A percentile compares a stretch with the other conserved stretches of the same genome.
Conservation (phyloP, 2,329 filamentous ascomycete genomes). For the Cadophora luteo-olivacea region DNA sequence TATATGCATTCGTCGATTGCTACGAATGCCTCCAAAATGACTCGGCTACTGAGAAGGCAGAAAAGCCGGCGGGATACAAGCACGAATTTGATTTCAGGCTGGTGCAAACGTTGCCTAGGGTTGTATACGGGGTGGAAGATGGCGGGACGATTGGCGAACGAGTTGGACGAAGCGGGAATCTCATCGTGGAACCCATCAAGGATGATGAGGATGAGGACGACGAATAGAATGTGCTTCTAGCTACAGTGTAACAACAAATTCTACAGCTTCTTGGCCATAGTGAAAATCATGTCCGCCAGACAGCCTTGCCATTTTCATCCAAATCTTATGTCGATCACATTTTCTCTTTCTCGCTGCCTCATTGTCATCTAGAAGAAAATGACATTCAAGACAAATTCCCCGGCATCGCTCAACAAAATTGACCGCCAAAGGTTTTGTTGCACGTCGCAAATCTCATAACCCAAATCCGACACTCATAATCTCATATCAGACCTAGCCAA, state of each 20-base stretch:
- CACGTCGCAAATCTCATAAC: background rate
- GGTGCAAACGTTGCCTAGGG: conserved; percentile 83
- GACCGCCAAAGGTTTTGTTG: background rate
- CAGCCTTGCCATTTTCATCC: background rate
- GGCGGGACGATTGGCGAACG: conserved; percentile 71
- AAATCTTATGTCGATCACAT: background rate
- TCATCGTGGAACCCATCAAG: conserved; percentile 81
- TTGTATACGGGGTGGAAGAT: conserved; percentile 75
- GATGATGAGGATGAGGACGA: conserved; percentile 40
- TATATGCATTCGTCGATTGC: conserved; percentile 97
- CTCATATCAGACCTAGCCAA: background rate
- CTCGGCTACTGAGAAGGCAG: conserved; percentile 37
- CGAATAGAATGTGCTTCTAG: conserved; percentile 14
- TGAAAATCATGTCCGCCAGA: background rate
- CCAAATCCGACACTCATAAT: background rate
- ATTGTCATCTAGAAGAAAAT: background rate
- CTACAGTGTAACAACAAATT: background rate
- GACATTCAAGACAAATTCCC: background rate
- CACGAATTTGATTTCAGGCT: conserved; percentile 88
- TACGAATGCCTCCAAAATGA: conserved; percentile 66
- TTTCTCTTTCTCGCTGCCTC: background rate
- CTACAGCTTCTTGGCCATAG: background rate
- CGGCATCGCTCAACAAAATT: background rate
- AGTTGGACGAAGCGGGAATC: conserved; percentile 83
- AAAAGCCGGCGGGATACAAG: conserved; percentile 70